Percentiles rank a stretch among this genome's conserved stretches.
These are phyloP conservation scores for Ceratocystis huliohia DNA, from an alignment of 2,329 filamentous ascomycete genomes.

Conservation along the genomic window DNA sequence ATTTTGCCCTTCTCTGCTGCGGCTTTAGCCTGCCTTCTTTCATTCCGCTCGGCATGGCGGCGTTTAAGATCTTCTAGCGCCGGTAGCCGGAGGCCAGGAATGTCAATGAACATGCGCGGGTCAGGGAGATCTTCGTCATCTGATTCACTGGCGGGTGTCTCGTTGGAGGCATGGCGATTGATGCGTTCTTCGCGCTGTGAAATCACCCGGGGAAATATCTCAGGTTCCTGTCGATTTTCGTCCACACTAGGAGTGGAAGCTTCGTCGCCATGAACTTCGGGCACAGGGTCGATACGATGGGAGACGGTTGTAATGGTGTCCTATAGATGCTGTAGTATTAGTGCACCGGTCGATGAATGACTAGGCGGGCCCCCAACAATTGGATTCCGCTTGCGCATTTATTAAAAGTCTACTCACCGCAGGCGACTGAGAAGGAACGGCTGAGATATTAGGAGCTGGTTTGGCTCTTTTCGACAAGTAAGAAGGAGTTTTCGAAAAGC, in stretches of 20 bases:
- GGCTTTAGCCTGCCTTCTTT: not conserved
- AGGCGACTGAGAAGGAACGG: not conserved
- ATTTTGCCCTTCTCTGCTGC: not conserved
- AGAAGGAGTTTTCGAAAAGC: slow-evolving; percentile 1
- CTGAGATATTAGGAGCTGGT: not conserved
- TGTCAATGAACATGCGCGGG: slow-evolving; percentile 12
- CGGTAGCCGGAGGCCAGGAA: slow-evolving; percentile 3
- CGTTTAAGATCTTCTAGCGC: not conserved
- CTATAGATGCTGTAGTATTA: too few relatives aligned
- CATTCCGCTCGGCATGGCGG: not conserved
- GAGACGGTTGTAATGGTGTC: too few relatives aligned
- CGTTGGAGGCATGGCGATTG: not conserved
- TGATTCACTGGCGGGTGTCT: not conserved
- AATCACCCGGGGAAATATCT: not conserved
- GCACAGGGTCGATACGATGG: too few relatives aligned
- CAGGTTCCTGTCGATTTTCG: not conserved
- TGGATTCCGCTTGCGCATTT: too few relatives aligned
- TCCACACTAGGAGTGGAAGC: too few relatives aligned
- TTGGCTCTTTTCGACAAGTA: not conserved
- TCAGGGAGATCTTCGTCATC: slow-evolving; percentile 5
- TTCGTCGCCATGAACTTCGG: too few relatives aligned
- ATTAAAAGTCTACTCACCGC: too few relatives aligned
- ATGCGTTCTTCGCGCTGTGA: not conserved
- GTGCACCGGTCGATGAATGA: too few relatives aligned
- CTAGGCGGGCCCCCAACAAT: too few relatives aligned